Evolutionary conservation across 2,329 filamentous ascomycete species (phyloP).

Genomic region (Tolypocladium sp.): DNA sequence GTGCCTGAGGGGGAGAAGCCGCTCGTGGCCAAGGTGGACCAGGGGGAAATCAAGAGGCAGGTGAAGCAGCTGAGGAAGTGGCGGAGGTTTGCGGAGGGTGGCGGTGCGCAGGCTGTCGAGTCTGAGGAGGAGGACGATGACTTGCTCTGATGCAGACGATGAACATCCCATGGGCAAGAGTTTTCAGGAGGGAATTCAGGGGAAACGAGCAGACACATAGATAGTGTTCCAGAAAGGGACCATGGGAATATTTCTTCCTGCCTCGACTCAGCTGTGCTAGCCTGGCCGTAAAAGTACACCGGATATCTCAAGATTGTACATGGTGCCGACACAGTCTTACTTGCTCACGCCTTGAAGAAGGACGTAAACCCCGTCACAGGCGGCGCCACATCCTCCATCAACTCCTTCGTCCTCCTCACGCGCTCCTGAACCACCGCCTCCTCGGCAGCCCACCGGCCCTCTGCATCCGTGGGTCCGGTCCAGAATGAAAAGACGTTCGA

Average conservation of each 20-base stretch:
- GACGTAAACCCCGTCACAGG: constrained; percentile 23
- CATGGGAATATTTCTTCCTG: not conserved
- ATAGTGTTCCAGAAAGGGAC: not conserved
- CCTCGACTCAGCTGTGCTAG: not conserved
- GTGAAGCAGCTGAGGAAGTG: constrained; percentile 15
- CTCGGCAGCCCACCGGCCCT: constrained; percentile 45
- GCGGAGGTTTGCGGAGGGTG: constrained; percentile 10
- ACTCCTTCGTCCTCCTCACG: constrained; percentile 37
- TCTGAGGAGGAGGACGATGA: not conserved
- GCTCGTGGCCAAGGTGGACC: constrained; percentile 9
- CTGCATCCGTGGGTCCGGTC: constrained; percentile 21
- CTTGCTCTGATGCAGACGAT: not conserved
- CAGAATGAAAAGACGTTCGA: constrained; percentile 27
- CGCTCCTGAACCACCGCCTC: constrained; percentile 44
- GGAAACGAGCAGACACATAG: not conserved
- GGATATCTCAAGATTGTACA: not conserved
- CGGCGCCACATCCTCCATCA: constrained; percentile 39
- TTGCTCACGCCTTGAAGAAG: constrained; percentile 29
- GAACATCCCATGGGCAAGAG: not conserved
- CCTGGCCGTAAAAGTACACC: not conserved
- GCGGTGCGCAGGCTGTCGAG: constrained; percentile 4
- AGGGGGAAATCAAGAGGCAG: constrained; percentile 12
- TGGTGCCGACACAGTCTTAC: not conserved
- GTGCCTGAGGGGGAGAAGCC: constrained; percentile 21
- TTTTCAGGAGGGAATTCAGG: too few species aligned